Evolutionary conservation across 106 monocot species (phyloP).

Genomic region (Allium cepa): DNA sequence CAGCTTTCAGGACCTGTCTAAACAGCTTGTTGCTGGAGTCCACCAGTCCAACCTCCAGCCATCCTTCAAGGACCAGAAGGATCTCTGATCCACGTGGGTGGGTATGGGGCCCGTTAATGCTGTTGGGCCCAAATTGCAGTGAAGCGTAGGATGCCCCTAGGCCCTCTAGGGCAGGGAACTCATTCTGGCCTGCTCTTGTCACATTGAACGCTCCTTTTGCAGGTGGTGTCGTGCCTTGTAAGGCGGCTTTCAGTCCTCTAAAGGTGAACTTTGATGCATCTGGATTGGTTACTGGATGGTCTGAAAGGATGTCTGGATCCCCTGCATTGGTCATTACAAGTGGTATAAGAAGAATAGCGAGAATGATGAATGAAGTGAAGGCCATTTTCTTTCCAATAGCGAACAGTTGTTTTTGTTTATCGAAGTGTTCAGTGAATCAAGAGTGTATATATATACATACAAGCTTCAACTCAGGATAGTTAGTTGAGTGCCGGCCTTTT

Average conservation of each 20-base stretch:
- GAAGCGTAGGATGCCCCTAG: slow-evolving; percentile 14
- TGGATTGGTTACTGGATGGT: not conserved
- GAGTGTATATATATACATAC: too few relatives aligned
- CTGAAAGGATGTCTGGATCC: slow-evolving; percentile 15
- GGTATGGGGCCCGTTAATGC: slow-evolving; percentile 11
- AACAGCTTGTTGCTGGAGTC: slow-evolving; percentile 7
- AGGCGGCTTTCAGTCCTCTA: slow-evolving; percentile 1
- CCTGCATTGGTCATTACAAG: slow-evolving; percentile 1
- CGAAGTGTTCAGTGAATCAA: too few relatives aligned
- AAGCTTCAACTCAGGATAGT: too few relatives aligned
- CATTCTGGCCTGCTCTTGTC: slow-evolving; percentile 4
- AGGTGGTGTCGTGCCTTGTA: not conserved
- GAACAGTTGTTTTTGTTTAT: too few relatives aligned
- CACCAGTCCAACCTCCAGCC: slow-evolving; percentile 13
- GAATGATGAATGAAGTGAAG: not conserved
- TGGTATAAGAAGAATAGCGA: not conserved
- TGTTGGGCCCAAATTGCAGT: slow-evolving; percentile 4
- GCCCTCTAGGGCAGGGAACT: slow-evolving; percentile 17
- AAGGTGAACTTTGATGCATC: slow-evolving; percentile 6
- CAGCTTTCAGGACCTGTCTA: not conserved
- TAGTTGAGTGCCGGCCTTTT: too few relatives aligned
- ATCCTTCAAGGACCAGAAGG: slow-evolving; percentile 5
- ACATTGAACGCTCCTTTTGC: slow-evolving; percentile 2
- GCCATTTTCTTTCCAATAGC: not conserved
- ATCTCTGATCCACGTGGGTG: slow-evolving; percentile 7